Conservation (phyloP, 257 asterid species). For the Ehretia macrophylla region DNA sequence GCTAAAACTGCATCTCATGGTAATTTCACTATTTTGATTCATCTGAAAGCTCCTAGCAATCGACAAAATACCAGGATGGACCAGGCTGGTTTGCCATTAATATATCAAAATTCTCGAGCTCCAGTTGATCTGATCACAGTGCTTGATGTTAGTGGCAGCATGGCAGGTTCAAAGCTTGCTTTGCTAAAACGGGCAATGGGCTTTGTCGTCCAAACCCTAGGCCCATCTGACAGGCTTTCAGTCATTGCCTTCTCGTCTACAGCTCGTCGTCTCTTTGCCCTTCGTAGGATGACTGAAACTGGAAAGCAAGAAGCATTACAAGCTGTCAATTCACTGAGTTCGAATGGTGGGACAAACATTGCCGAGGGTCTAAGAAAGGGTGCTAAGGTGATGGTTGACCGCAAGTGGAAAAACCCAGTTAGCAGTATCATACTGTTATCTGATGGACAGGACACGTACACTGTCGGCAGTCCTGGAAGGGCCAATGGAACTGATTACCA, state of each 20-base stretch:
- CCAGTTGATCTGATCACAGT: constrained; percentile 84
- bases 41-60: constrained; percentile 67
- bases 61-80: constrained; percentile 19
- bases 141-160: constrained; percentile 96
- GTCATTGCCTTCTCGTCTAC: constrained; percentile 83
- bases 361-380: constrained; percentile 70
- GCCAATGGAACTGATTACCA: constrained; percentile 16
- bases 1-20: constrained; percentile 34
- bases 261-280: constrained; percentile 83
- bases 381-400: constrained; percentile 68
- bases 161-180: constrained; percentile 94
- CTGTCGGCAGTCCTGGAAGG: constrained; percentile 20
- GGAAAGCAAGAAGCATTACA: constrained; percentile 73
- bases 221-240: constrained; percentile 83
- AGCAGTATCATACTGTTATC: constrained; percentile 72
- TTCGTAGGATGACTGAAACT: constrained; percentile 58
- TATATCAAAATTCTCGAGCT: constrained; percentile 49
- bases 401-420: constrained; percentile 66
- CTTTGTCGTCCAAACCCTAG: constrained; percentile 72
- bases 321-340: constrained; percentile 70
- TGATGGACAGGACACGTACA: constrained; percentile 88
- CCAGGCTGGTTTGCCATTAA: constrained; percentile 22
- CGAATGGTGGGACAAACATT: constrained; percentile 90
- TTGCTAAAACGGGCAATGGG: constrained; percentile 92
- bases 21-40: constrained; percentile 58